phyloP scores from a whole-genome alignment of 495 filamentous ascomycete genomes.

The Ramalina intermedia region DNA sequence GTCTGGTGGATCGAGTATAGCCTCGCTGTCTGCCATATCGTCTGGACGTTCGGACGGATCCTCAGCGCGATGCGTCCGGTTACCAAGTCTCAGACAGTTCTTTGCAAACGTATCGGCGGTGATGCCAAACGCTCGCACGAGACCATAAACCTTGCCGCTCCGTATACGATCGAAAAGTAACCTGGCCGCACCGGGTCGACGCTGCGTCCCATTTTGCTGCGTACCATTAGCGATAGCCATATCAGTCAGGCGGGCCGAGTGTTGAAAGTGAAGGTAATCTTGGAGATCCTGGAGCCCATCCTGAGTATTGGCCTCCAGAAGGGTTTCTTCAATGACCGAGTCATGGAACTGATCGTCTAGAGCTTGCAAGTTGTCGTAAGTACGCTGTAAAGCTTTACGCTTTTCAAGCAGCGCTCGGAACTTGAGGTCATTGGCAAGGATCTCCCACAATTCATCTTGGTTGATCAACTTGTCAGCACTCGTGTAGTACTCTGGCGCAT shows the following conservation, averaged over 20 bases:
- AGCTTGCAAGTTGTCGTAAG: conserved; percentile 55
- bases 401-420: conserved; percentile 85
- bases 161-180: conserved; percentile 73
- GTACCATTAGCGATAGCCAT: conserved; percentile 43
- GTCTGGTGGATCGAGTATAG: conserved; percentile 50
- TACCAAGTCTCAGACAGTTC: conserved; percentile 61
- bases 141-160: conserved; percentile 57
- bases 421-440: conserved; percentile 87
- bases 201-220: conserved; percentile 33
- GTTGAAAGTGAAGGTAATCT: conserved; percentile 93
- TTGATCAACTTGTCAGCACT: conserved; percentile 77
- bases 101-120: conserved; percentile 73
- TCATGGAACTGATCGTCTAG: conserved; percentile 38
- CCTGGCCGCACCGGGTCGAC: conserved; percentile 61
- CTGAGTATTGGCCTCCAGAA: conserved; percentile 58
- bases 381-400: conserved; percentile 63
- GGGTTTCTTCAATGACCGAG: conserved; percentile 61
- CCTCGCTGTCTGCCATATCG: conserved; percentile 72
- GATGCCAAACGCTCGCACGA: conserved; percentile 85
- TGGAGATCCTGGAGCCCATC: conserved; percentile 94
- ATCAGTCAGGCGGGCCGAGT: conserved; percentile 69
- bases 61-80: conserved; percentile 65
- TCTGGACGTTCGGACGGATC: conserved; percentile 63
- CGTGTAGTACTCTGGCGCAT: conserved; percentile 56
- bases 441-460: conserved; percentile 87